Evolutionary conservation across 495 filamentous ascomycete species (phyloP).

Genomic region (Halenospora varia): DNA sequence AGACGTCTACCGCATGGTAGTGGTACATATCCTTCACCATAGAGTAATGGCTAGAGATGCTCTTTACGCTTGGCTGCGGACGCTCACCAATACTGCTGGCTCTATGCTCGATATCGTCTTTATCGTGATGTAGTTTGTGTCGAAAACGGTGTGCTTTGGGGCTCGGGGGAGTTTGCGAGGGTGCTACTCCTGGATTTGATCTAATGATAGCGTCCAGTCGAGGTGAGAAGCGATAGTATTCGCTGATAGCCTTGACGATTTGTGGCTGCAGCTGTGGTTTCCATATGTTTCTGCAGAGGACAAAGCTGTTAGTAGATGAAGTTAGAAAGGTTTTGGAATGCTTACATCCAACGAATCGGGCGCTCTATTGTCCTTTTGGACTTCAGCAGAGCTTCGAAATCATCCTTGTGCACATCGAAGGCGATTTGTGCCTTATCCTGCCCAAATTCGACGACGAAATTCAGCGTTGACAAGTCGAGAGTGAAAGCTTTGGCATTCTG

Average conservation of each 20-base stretch:
- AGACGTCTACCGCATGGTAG: constrained; percentile 38
- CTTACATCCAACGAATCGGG: constrained; percentile 66
- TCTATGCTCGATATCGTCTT: constrained; percentile 13
- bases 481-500: constrained; percentile 32
- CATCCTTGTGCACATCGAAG: constrained; percentile 46
- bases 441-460: constrained; percentile 73
- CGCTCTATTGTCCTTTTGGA: constrained; percentile 18
- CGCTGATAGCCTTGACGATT: constrained; percentile 45
- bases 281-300: constrained; percentile 61
- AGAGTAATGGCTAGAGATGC: constrained; percentile 19
- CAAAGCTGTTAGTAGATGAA: constrained; percentile 7
- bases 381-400: constrained; percentile 38
- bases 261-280: constrained; percentile 56
- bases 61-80: not conserved
- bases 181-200: constrained; percentile 2
- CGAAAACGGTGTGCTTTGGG: not conserved
- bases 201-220: constrained; percentile 59
- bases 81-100: constrained; percentile 6
- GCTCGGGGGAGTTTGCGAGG: not conserved
- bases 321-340: not conserved
- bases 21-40: constrained; percentile 28
- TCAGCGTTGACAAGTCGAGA: constrained; percentile 39
- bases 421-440: constrained; percentile 57
- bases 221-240: constrained; percentile 63
- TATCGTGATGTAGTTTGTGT: not conserved